Evolutionary conservation across 306 rosid genomes (phyloP), one percentile per base, ranked within the genome.

Genomic region (Mimosa pudica): DNA sequence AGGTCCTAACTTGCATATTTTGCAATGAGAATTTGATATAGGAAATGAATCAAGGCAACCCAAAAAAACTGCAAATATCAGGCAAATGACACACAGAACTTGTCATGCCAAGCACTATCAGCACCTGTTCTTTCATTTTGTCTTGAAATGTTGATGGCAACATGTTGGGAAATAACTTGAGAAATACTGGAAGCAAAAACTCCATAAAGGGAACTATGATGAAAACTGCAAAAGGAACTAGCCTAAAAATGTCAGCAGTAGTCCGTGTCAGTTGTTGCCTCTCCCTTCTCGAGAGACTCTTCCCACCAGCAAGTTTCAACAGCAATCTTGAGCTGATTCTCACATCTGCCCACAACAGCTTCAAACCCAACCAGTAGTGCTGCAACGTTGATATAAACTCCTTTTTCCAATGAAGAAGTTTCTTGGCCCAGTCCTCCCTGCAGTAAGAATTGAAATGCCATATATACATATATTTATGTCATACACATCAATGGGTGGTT

Each of bases 361-460:
- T 95, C 41, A 80, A 82, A 76, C 98, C 98, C 87, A 92, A 79
- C 98, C 97, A 92, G 73, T 94, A 94, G 90, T 94, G 98, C 82
- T 92, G 92, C 82, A 91, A 71, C 0, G 97, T 92, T 0, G 98
- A 90, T 9, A 86, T 75, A 61, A 95, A 81, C 75, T 91, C 98
- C 51, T 76, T 91, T 61, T 91, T 95, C 98, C 97, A 95, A 74
- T 92, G 90, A 63, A 84, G 80, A 33, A 92, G 90, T 82, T 92
- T 92, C 78, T 91, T 92, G 3, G 97, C 94, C 98, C 98, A 94
- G 79, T 94, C 98, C 83, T 88, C 92, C 86, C 98, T 95, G 74
- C 80, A 85, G 33, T 79, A 84, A 75, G 64, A 72, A 78, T 79
- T 51, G 68, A 38, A 80, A 82, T 82, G 84, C 52, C 79, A 71